Evolutionary conservation across 495 filamentous ascomycete genomes (phyloP).

Genomic region (Xylaria cubensis): DNA sequence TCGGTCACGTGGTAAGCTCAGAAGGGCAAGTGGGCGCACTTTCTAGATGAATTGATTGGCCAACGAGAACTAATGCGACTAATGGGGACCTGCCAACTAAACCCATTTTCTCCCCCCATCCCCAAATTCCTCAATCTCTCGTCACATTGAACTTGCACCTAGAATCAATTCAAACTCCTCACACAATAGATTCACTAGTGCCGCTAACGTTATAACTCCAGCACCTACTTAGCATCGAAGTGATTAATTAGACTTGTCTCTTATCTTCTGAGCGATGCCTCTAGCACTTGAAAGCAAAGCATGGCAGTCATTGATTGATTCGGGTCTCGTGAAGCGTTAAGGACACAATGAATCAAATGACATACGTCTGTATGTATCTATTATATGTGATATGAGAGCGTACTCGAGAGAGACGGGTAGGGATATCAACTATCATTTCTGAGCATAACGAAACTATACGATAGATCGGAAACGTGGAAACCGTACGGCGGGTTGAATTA

Average conservation of each 20-base stretch:
- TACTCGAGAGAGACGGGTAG: too few relatives aligned
- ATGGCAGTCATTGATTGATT: not conserved
- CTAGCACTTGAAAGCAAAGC: not conserved
- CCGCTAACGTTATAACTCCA: not conserved
- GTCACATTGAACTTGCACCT: not conserved
- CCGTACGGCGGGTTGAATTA: too few relatives aligned
- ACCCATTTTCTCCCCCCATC: not conserved
- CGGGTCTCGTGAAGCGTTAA: too few relatives aligned
- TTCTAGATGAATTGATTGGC: constrained; percentile 10
- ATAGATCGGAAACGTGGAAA: not conserved
- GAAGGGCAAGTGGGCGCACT: not conserved
- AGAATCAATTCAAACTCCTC: not conserved
- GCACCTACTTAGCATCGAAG: not conserved
- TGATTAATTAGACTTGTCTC: not conserved
- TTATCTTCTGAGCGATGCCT: not conserved
- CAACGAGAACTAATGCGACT: not conserved
- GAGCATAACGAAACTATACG: not conserved
- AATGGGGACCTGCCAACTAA: not conserved
- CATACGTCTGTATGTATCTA: not conserved
- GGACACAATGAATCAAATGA: not conserved
- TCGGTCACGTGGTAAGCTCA: constrained; percentile 8
- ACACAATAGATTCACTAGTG: not conserved
- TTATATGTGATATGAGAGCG: not conserved
- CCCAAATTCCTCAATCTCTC: constrained; percentile 1
- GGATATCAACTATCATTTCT: not conserved